A percentile compares a stretch with the other conserved stretches of the same genome.
Evolutionary conservation across 164 flowering plant species (phyloP).

Genomic region (Saururus chinensis): DNA sequence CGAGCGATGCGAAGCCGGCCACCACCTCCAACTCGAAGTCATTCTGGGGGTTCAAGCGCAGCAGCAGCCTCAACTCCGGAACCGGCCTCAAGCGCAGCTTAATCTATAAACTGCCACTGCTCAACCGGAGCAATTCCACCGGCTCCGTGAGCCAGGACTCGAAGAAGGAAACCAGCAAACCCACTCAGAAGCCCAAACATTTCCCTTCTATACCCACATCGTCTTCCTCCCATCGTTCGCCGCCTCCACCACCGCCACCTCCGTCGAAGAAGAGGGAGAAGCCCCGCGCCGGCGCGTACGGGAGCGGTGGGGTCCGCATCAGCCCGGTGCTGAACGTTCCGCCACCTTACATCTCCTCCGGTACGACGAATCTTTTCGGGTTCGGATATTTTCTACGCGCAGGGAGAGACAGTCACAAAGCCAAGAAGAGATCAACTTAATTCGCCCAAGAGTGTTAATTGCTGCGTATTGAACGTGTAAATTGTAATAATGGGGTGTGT

Average conservation of each 20-base stretch:
- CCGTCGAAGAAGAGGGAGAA: conserved; percentile 19
- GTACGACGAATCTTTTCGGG: conserved; percentile 45
- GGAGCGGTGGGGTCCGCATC: conserved; percentile 31
- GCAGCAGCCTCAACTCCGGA: conserved; percentile 44
- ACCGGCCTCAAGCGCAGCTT: conserved; percentile 20
- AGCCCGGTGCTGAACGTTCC: conserved; percentile 65
- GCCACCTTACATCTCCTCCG: conserved; percentile 48
- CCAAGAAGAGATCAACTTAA: conserved; percentile 6
- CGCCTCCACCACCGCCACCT: conserved; percentile 14
- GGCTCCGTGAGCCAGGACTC: conserved; percentile 35
- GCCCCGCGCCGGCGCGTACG: conserved; percentile 21
- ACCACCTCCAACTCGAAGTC: conserved; percentile 14
- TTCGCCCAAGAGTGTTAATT: no score
- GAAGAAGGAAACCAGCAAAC: conserved; percentile 36
- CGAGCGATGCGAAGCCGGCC: conserved; percentile 22
- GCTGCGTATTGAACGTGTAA: no score
- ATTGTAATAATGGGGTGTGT: no score
- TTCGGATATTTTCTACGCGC: conserved; percentile 57
- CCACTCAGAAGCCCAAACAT: conserved; percentile 10
- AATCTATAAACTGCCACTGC: conserved; percentile 37
- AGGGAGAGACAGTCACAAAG: conserved; percentile 52
- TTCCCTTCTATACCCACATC: neutral
- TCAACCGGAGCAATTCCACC: conserved; percentile 73
- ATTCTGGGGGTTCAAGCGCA: conserved; percentile 71
- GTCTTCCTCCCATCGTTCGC: neutral